phyloP scores from a whole-genome alignment of 257 asterid species.

The Nicotiana attenuata region DNA sequence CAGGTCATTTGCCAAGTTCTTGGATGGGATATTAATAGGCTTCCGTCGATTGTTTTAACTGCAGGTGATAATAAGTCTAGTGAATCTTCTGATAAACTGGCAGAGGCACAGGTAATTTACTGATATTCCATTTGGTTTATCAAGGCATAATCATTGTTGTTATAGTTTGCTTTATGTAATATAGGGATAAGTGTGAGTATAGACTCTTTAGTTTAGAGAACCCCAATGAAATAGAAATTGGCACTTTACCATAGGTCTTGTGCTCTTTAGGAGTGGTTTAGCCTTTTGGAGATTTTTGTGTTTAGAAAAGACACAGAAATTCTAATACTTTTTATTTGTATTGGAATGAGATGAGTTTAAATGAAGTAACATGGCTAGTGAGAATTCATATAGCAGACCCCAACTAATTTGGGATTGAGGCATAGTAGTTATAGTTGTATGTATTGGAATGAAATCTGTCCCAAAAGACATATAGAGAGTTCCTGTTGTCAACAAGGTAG shows the following conservation, averaged over 20 bases:
- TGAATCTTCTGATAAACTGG: conserved; percentile 11
- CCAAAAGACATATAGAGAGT: not conserved
- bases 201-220: not conserved
- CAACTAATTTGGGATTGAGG: too few species aligned
- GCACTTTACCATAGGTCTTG: too few species aligned
- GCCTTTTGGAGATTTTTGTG: too few species aligned
- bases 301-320: too few species aligned
- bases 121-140: not conserved
- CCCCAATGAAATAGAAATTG: too few species aligned
- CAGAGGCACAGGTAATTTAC: conserved; percentile 20
- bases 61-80: conserved; percentile 18
- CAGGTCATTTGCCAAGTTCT: conserved; percentile 58
- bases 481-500: not conserved
- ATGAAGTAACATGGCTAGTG: too few species aligned
- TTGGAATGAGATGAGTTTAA: too few species aligned
- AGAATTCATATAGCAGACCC: too few species aligned
- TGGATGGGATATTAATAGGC: conserved; percentile 70
- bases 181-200: not conserved
- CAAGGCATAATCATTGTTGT: not conserved
- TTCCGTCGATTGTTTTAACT: conserved; percentile 33
- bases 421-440: too few species aligned
- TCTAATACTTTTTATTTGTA: too few species aligned
- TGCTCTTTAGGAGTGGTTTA: too few species aligned
- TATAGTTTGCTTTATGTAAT: not conserved
- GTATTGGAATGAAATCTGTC: not conserved